These are phyloP conservation scores for Prinsepia uniflora DNA, from an alignment of 306 rosid genomes.

Conservation along the genomic window DNA sequence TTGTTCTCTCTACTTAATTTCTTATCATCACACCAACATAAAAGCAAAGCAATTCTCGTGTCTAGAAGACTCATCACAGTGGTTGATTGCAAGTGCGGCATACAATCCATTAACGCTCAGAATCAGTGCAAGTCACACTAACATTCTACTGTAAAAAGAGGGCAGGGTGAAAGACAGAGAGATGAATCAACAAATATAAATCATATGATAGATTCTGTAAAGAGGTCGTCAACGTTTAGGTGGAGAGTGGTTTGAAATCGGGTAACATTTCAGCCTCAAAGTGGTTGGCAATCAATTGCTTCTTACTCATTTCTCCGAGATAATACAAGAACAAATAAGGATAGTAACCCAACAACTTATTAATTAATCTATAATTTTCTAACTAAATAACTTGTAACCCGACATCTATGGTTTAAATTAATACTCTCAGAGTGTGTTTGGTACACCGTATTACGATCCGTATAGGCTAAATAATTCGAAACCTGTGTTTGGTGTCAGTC, in stretches of 20 bases:
- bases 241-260: conserved; percentile 27
- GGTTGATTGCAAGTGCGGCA: no score
- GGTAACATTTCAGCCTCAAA: conserved; percentile 49
- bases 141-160: not conserved
- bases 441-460: no score
- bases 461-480: no score
- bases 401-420: no score
- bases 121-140: no score
- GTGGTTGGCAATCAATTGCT: conserved; percentile 36
- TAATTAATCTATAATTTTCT: not conserved
- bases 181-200: not conserved
- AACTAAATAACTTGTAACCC: not conserved
- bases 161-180: not conserved
- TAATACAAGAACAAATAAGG: conserved; percentile 3
- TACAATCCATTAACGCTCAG: no score
- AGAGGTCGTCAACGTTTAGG: conserved; percentile 27
- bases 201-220: no score
- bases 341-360: conserved; percentile 19
- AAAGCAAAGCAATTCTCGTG: no score
- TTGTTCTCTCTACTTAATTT: not conserved
- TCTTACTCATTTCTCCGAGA: conserved; percentile 4
- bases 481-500: no score
- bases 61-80: no score
- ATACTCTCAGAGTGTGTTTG: no score
- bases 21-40: no score